phyloP scores from a whole-genome alignment of 192 early-diverging fungal species.

The Allomyces macrogynus region DNA sequence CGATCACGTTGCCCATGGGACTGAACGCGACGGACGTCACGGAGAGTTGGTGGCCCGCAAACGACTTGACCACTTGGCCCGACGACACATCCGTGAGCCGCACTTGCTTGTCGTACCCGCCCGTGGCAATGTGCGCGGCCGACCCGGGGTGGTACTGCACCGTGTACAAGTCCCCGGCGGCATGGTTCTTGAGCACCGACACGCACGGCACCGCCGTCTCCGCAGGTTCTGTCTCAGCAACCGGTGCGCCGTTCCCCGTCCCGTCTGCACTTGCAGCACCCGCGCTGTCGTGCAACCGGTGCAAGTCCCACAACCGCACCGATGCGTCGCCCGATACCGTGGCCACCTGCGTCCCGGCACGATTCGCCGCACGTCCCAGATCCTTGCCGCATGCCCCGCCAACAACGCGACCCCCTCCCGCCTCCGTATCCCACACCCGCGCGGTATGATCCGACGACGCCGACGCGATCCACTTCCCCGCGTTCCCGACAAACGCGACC shows the following conservation, averaged over 20 bases:
- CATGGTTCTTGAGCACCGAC: slow-evolving; percentile 26
- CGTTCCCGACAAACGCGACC: slow-evolving; percentile 68
- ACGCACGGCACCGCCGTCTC: slow-evolving; percentile 46
- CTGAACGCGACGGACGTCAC: slow-evolving; percentile 72
- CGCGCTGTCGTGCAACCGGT: not conserved
- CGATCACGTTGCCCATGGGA: slow-evolving; percentile 80
- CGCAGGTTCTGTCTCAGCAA: not conserved
- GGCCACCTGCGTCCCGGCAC: slow-evolving; percentile 37
- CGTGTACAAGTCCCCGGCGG: slow-evolving; percentile 75
- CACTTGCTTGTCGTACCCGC: slow-evolving; percentile 86
- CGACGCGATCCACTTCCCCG: slow-evolving; percentile 55
- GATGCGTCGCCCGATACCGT: slow-evolving; percentile 67
- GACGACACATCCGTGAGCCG: slow-evolving; percentile 71
- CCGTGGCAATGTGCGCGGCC: slow-evolving; percentile 62
- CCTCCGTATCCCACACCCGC: slow-evolving; percentile 77
- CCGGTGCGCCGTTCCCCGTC: not conserved
- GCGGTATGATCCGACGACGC: slow-evolving; percentile 82
- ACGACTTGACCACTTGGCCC: slow-evolving; percentile 59
- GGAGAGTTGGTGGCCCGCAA: slow-evolving; percentile 70
- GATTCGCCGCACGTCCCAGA: slow-evolving; percentile 64
- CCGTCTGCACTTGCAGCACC: not conserved
- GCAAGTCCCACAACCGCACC: slow-evolving; percentile 31
- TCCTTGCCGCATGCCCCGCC: slow-evolving; percentile 56
- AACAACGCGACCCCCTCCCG: slow-evolving; percentile 36
- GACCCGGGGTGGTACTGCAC: slow-evolving; percentile 62